Percentiles rank a stretch among this genome's conserved stretches.
phyloP scores from a whole-genome alignment of 176 grass and related monocot genomes.

The Hyparrhenia diplandra region DNA sequence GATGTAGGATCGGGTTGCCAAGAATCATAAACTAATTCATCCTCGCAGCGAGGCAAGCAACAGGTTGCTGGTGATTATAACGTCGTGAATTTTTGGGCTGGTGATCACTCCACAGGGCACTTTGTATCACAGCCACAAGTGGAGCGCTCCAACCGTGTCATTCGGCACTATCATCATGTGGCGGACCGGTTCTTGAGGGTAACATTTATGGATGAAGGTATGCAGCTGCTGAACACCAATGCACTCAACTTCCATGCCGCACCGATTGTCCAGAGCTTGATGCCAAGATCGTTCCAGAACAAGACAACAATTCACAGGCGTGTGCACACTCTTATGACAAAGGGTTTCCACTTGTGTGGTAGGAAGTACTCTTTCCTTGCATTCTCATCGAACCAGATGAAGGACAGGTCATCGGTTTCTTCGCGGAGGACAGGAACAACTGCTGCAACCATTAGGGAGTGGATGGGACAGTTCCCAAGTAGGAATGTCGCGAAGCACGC shows the following conservation, averaged over 20 bases:
- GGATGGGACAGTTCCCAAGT: too few species aligned
- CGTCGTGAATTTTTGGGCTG: conserved; percentile 51
- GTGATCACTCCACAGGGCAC: conserved; percentile 76
- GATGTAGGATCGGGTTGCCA: too few species aligned
- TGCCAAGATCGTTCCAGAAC: conserved; percentile 43
- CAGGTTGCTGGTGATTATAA: too few species aligned
- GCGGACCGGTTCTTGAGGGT: conserved; percentile 76
- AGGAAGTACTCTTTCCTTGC: conserved; percentile 81
- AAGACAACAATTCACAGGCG: conserved; percentile 64
- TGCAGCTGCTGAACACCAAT: conserved; percentile 55
- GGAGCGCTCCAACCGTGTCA: conserved; percentile 68
- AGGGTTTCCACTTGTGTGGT: conserved; percentile 72
- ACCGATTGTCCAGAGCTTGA: conserved; percentile 57
- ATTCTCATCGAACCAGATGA: conserved; percentile 78
- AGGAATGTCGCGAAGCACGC: conserved; percentile 62
- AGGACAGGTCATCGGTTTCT: conserved; percentile 77
- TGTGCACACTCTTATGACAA: conserved; percentile 39
- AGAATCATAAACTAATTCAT: too few species aligned
- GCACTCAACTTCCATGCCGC: conserved; percentile 49
- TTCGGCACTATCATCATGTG: conserved; percentile 58
- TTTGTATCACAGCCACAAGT: conserved; percentile 67
- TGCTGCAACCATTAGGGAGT: too few species aligned
- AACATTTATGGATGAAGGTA: conserved; percentile 83
- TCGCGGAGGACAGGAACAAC: conserved; percentile 33
- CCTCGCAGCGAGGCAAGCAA: too few species aligned